Evolutionary conservation across 192 early-diverging fungal species (phyloP).

Genomic region (Coemansia aciculifera): DNA sequence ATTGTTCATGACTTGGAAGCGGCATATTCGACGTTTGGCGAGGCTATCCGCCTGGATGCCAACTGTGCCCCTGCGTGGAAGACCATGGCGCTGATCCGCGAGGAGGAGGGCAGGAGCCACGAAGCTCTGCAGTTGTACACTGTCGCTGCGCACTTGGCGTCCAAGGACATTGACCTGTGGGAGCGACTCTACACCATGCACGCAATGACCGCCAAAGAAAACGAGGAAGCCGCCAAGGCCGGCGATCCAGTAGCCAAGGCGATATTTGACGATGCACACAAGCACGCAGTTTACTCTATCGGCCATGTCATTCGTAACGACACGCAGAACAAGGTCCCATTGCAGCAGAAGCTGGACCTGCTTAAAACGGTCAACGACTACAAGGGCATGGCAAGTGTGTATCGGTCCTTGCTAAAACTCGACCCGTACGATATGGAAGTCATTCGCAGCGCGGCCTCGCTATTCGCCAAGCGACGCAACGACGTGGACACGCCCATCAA

Average conservation of each 20-base stretch:
- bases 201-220: slow-evolving; percentile 47
- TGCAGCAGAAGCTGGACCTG: slow-evolving; percentile 69
- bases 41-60: slow-evolving; percentile 71
- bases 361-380: slow-evolving; percentile 58
- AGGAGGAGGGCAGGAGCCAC: slow-evolving; percentile 74
- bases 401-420: slow-evolving; percentile 57
- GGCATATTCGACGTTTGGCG: slow-evolving; percentile 76
- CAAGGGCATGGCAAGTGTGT: slow-evolving; percentile 61
- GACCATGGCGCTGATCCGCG: slow-evolving; percentile 85
- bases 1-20: slow-evolving; percentile 63
- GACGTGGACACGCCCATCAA: slow-evolving; percentile 37
- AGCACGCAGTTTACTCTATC: slow-evolving; percentile 87
- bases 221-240: slow-evolving; percentile 9
- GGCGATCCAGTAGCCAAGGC: slow-evolving; percentile 16
- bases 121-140: slow-evolving; percentile 77
- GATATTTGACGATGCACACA: slow-evolving; percentile 59
- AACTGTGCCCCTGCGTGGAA: slow-evolving; percentile 82
- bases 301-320: slow-evolving; percentile 66
- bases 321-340: slow-evolving; percentile 64
- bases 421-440: slow-evolving; percentile 69
- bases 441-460: slow-evolving; percentile 62
- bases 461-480: slow-evolving; percentile 56
- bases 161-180: slow-evolving; percentile 76
- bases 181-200: slow-evolving; percentile 76
- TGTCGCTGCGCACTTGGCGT: slow-evolving; percentile 87